Base-by-base conservation (phyloP, 768 basidiomycete species). In the Lactifluus piperatus region DNA sequence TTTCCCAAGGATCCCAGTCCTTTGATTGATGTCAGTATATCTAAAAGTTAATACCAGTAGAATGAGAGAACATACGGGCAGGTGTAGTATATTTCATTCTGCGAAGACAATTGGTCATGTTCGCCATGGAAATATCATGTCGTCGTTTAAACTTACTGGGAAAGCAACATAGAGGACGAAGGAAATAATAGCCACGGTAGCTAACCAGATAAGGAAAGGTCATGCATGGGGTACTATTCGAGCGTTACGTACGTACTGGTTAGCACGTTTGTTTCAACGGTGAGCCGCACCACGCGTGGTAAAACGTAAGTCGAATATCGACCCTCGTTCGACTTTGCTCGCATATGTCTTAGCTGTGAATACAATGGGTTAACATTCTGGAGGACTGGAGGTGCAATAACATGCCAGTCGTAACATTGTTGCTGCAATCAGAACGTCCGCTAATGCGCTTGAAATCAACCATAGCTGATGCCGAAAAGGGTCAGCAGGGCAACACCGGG, bases 1-100 rank as follows among this genome's bases (percentile, higher is more conserved):
- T 27, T 67, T 67, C 3, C 66, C 66, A 4, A 68, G 50, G 43
- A 68, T 44, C 27, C 62, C 57, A 10, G 66, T 60, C 4, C 66
- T 67, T 9, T 56, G 32, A 24, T 20, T 41, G n/a, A n/a, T n/a
- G n/a, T n/a, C n/a, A n/a, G n/a, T n/a, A n/a, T n/a, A n/a, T n/a
- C n/a, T n/a, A n/a, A n/a, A n/a, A n/a, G n/a, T n/a, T n/a, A n/a
- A n/a, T n/a, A n/a, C n/a, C n/a, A n/a, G n/a, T n/a, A n/a, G n/a
- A n/a, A n/a, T n/a, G n/a, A n/a, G n/a, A n/a, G n/a, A n/a, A n/a
- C n/a, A n/a, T n/a, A n/a, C n/a, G n/a, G n/a, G n/a, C n/a, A n/a
- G n/a, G n/a, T n/a, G n/a, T n/a, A n/a, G n/a, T n/a, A n/a, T n/a
- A n/a, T n/a, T n/a, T n/a, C n/a, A n/a, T n/a, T n/a, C n/a, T n/a